phyloP scores from a whole-genome alignment of 106 monocot genomes.

The Platanthera guangdongensis region DNA sequence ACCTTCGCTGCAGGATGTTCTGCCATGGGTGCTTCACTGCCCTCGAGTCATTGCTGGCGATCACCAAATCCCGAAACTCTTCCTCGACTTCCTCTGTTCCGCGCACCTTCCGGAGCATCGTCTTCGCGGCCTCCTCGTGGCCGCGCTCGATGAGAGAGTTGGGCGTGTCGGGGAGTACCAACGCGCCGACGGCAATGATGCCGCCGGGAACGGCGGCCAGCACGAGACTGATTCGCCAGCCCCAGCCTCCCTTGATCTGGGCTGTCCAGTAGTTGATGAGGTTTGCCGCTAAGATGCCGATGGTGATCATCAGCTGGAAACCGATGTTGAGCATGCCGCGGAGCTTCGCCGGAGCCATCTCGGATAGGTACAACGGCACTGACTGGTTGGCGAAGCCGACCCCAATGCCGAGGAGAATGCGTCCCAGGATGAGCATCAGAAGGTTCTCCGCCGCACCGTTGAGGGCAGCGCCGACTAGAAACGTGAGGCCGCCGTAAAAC shows the following conservation, averaged over 20 bases:
- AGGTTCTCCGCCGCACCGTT: not conserved
- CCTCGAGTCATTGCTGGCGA: constrained; percentile 3
- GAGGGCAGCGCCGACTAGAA: not conserved
- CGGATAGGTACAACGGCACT: not conserved
- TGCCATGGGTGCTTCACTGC: not conserved
- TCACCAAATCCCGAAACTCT: not conserved
- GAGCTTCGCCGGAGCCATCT: not conserved
- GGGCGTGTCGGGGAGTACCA: constrained; percentile 8
- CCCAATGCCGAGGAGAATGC: no score
- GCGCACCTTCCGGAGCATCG: constrained; percentile 2
- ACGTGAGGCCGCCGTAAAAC: not conserved
- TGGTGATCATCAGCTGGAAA: constrained; percentile 10
- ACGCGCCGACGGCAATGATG: not conserved
- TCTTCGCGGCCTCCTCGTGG: not conserved
- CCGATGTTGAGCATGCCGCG: constrained; percentile 4
- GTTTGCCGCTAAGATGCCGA: constrained; percentile 2
- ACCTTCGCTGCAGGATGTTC: constrained; percentile 6
- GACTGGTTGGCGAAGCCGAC: not conserved
- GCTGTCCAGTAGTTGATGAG: constrained; percentile 10
- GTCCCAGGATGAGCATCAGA: not conserved
- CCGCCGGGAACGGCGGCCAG: constrained; percentile 3
- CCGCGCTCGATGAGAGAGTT: constrained; percentile 10
- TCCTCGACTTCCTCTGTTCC: constrained; percentile 2
- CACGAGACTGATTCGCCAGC: not conserved
- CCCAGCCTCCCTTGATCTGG: not conserved